Percentiles rank a stretch among this genome's conserved stretches.
These are phyloP conservation scores for Trypanosoma lewisi DNA, from an alignment of 208 protist genomes.

Conservation along the genomic window DNA sequence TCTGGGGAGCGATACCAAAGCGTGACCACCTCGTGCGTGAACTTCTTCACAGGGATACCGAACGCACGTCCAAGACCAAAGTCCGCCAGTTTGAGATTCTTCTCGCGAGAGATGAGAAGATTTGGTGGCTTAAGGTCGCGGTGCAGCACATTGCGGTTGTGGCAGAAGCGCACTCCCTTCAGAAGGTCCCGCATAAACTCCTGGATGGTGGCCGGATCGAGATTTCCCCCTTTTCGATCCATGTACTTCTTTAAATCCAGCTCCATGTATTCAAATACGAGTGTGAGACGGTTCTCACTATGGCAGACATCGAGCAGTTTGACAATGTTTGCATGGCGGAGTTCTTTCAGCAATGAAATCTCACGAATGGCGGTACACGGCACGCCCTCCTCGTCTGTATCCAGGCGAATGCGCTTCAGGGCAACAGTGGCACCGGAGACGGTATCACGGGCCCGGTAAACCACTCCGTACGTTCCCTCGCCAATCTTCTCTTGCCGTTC, in stretches of 20 bases:
- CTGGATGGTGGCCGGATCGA: conserved; percentile 65
- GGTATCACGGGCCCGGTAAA: conserved; percentile 92
- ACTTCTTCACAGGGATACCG: conserved; percentile 84
- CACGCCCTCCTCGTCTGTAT: conserved; percentile 90
- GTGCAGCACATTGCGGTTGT: conserved; percentile 81
- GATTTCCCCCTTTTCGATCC: conserved; percentile 64
- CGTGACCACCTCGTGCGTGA: conserved; percentile 91
- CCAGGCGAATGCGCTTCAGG: conserved; percentile 84
- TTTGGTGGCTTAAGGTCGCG: conserved; percentile 92
- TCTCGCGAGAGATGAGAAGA: conserved; percentile 78
- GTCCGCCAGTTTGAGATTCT: conserved; percentile 84
- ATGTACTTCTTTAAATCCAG: conserved; percentile 97
- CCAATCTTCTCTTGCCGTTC: conserved; percentile 92
- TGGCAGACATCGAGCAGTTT: conserved; percentile 95
- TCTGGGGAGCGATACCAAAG: conserved; percentile 95
- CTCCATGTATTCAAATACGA: conserved; percentile 98
- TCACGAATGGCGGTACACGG: conserved; percentile 92
- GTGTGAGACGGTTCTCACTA: conserved; percentile 92
- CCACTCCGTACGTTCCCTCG: conserved; percentile 96
- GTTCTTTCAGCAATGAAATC: conserved; percentile 96
- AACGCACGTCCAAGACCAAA: conserved; percentile 88
- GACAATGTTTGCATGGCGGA: conserved; percentile 94
- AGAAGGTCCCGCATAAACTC: conserved; percentile 81
- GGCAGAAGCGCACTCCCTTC: conserved; percentile 73
- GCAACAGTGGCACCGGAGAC: conserved; percentile 71